Base-by-base conservation (phyloP, 495 filamentous ascomycete genomes). In the Penicillium dipodomyicola region DNA sequence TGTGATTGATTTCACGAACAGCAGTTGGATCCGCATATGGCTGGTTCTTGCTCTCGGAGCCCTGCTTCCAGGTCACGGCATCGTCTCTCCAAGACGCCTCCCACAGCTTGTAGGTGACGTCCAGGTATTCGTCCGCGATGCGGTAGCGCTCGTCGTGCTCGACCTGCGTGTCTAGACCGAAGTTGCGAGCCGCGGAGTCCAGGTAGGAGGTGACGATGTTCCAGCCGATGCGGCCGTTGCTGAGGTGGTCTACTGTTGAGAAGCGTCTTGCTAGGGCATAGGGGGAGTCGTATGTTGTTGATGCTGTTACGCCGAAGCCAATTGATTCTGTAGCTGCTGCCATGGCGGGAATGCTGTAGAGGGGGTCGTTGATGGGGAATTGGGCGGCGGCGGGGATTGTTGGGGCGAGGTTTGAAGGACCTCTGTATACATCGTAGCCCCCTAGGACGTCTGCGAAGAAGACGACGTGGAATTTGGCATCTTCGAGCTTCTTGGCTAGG, bases 151-250 rank as follows among this genome's bases (percentile, higher is more conserved):
- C 84, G 58, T 88, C 85, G 60, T 88, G 87, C 70, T 82, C 67
- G 23, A 76, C 61, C 68, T 88, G 84, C 27, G 83, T 77, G n/a
- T 76, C 65, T 6, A 75, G 69, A 20, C 83, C 82, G 44, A 86
- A 66, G 65, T 88, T 88, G 47, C 77, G 72, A 4, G 86, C 86
- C 3, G 85, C 84, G 15, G 79, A 83, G 62, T 88, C 84, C 5
- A 88, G 72, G 65, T 87, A 88, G 49, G 77, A 77, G 0, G 85
- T 87, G 0, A 89, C 86, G 45, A 89, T 83, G 67, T 88, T 87
- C 85, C 84, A 87, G 10, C 80, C 83, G 33, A 86, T 57, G 19
- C 84, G 78, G 7, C 85, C 86, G 47, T 82, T 80, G 29, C 77
- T 82, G n/a, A 89, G 73, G 66, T 88, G 86, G 53, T 89, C 86